Percentiles rank a stretch among this genome's conserved stretches.
phyloP scores from a whole-genome alignment of 192 early-diverging fungal species.

The Powellomyces hirtus region DNA sequence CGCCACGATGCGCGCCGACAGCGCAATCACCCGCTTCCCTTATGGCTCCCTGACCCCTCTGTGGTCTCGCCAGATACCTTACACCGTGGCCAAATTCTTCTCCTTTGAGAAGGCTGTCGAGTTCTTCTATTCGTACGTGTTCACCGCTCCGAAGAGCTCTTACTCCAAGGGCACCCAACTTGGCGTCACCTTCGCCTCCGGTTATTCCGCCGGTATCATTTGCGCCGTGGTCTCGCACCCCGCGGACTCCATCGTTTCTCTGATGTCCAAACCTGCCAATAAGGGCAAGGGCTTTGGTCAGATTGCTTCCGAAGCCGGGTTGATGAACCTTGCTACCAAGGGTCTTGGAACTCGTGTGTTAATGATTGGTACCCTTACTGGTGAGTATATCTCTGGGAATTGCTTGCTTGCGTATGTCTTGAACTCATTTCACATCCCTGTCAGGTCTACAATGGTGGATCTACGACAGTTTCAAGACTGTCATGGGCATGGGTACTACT shows the following conservation, averaged over 20 bases:
- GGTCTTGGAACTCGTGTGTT: constrained; percentile 83
- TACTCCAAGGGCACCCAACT: constrained; percentile 73
- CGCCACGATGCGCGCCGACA: constrained; percentile 35
- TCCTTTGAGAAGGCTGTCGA: constrained; percentile 67
- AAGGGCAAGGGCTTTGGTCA: constrained; percentile 50
- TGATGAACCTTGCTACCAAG: constrained; percentile 60
- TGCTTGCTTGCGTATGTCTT: background rate
- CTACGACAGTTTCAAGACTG: constrained; percentile 79
- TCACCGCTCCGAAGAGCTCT: constrained; percentile 61
- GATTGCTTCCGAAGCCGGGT: constrained; percentile 47
- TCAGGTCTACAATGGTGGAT: constrained; percentile 74
- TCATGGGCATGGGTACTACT: constrained; percentile 67
- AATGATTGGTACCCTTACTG: constrained; percentile 91
- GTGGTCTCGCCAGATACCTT: constrained; percentile 81
- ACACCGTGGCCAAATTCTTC: constrained; percentile 85
- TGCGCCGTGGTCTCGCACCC: constrained; percentile 90
- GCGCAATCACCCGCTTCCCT: constrained; percentile 56
- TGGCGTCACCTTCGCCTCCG: constrained; percentile 77
- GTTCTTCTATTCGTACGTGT: constrained; percentile 29
- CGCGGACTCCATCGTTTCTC: constrained; percentile 72
- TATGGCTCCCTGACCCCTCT: constrained; percentile 62
- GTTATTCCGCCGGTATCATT: constrained; percentile 85
- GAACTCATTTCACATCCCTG: background rate
- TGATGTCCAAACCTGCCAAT: constrained; percentile 47
- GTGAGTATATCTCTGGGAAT: constrained; percentile 19